A percentile compares a stretch with the other conserved stretches of the same genome.
Conservation (phyloP, 2,329 filamentous ascomycete species). For the Aspergillus felis region DNA sequence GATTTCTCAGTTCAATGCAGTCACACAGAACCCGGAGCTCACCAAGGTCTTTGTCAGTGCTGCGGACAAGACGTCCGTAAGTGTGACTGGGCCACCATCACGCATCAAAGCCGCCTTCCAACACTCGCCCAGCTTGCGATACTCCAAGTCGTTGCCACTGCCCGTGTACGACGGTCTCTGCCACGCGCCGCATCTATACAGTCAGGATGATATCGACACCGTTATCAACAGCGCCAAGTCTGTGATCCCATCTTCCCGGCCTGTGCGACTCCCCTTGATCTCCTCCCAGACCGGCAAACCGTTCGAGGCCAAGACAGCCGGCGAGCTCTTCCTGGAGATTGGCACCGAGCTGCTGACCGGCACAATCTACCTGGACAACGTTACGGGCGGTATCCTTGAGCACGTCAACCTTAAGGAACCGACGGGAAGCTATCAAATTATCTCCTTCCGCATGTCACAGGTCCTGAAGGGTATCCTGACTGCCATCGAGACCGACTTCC, state of each 20-base stretch:
- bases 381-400: conserved; percentile 4
- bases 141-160: conserved; percentile 15
- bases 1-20: conserved; percentile 5
- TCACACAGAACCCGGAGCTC: conserved; percentile 8
- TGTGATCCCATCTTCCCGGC: conserved; percentile 1
- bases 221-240: conserved; percentile 3
- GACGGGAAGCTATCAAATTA: not conserved
- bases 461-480: conserved; percentile 2
- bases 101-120: conserved; percentile 15
- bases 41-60: conserved; percentile 20
- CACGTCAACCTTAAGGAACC: not conserved
- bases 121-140: conserved; percentile 9
- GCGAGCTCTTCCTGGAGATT: conserved; percentile 9
- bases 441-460: conserved; percentile 8
- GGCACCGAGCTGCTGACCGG: conserved; percentile 7
- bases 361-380: conserved; percentile 9
- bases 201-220: conserved; percentile 1
- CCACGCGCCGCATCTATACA: conserved; percentile 46
- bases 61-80: conserved; percentile 14
- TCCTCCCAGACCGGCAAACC: conserved; percentile 10
- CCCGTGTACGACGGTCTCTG: conserved; percentile 22
- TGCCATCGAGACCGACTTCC: not conserved
- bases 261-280: conserved; percentile 2
- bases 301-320: conserved; percentile 4
- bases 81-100: conserved; percentile 22